Base-by-base conservation (phyloP, 2,329 filamentous ascomycete genomes). In the Trichoderma pleuroti region DNA sequence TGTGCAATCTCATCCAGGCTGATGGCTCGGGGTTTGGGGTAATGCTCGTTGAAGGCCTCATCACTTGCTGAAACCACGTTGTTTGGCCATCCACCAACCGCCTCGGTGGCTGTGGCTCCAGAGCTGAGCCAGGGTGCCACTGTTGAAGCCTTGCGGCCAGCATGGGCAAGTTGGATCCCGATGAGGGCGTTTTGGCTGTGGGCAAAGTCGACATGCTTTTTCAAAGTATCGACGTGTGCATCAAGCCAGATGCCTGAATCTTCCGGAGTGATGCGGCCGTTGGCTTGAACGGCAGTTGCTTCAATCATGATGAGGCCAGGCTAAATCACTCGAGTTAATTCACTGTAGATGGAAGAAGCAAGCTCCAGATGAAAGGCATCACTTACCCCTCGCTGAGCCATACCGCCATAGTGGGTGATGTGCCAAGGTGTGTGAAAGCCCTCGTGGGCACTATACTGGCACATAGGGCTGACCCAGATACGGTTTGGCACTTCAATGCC, bases 101-200 rank as follows among this genome's bases (percentile, higher is more conserved):
- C 84, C 39, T 84, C 80, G 0, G 80, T 81, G 16, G 71, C 71
- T 4, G 69, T 66, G 16, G 75, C 83, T 73, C 86, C 81, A 6
- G 85, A 82, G 85, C 85, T 87, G 91, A 92, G 78, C 89, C 90
- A 93, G 0, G 86, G 86, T 0, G 87, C 83, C 9, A 87, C 77
- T 1, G 81, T 86, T 75, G 82, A 85, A 1, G 86, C 87, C 78
- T 91, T 91, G 66, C 88, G 83, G 4, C 93, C 93, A 0, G 92
- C 92, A 76, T 97, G 93, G 1, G 82, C 91, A 4, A 96, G 84
- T 80, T 97, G 92, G 68, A 94, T 89, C 32, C 86, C 91, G 67
- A 93, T 88, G 56, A 90, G 86, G 76, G 91, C 89, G 76, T 82
- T 84, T 70, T 86, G 85, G 26, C 79, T 77, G 74, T 86, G 85